Evolutionary conservation across 176 grass and related monocot genomes (phyloP).

Genomic region (Elaeis guineensis): DNA sequence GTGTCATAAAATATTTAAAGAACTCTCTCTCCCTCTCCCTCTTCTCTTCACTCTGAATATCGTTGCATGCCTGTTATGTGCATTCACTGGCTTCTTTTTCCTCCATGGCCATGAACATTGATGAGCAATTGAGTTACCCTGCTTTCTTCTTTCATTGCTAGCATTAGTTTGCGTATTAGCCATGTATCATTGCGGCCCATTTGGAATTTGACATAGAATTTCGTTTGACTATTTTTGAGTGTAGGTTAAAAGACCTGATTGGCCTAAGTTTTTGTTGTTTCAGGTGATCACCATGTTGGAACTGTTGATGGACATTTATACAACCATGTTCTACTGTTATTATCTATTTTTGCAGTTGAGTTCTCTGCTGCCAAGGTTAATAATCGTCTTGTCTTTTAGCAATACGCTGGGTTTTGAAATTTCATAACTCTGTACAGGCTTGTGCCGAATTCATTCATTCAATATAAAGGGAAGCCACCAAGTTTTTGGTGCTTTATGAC

Average conservation of each 20-base stretch:
- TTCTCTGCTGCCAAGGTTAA: conserved; percentile 51
- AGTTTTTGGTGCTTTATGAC: conserved; percentile 12
- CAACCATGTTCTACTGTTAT: background rate
- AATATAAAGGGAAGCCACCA: background rate
- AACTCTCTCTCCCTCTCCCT: no score
- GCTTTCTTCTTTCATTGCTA: no score
- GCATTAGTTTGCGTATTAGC: no score
- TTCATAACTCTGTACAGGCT: conserved; percentile 44
- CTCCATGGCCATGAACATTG: no score
- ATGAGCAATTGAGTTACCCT: no score
- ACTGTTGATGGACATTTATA: conserved; percentile 17
- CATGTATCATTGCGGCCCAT: no score
- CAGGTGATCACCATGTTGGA: conserved; percentile 17
- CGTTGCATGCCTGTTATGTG: no score
- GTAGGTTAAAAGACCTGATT: background rate
- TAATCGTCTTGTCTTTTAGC: conserved; percentile 31
- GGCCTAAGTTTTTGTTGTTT: conserved; percentile 1
- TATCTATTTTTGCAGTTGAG: background rate
- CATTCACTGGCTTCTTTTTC: no score
- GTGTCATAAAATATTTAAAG: no score
- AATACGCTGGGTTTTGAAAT: conserved; percentile 21
- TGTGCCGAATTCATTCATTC: conserved; percentile 15
- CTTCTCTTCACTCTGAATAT: no score
- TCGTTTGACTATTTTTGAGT: no score
- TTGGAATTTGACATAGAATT: no score